Conservation (phyloP, 2,329 filamentous ascomycete species). For the Xylaria multiplex region DNA sequence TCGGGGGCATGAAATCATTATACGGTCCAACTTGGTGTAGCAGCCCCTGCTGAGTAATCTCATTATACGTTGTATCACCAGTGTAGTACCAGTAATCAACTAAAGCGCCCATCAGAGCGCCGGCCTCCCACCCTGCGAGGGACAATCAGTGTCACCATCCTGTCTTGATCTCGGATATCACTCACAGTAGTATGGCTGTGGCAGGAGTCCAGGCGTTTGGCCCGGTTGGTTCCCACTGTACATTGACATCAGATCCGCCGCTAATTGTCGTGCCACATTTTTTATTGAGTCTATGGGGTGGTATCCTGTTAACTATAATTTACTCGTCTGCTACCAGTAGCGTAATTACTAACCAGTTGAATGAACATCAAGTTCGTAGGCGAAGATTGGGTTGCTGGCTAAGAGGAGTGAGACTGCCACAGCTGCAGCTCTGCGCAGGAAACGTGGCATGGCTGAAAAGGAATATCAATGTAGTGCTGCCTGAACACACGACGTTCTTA, state of each 20-base stretch:
- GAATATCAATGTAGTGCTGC: conserved; percentile 1
- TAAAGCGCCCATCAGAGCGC: conserved; percentile 75
- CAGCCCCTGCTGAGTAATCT: conserved; percentile 72
- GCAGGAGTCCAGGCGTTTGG: conserved; percentile 61
- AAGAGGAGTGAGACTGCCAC: conserved; percentile 33
- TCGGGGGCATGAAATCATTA: conserved; percentile 80
- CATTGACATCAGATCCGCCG: conserved; percentile 61
- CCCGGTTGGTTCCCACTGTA: conserved; percentile 62
- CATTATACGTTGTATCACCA: conserved; percentile 76
- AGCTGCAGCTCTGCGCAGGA: conserved; percentile 38
- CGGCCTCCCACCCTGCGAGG: conserved; percentile 74
- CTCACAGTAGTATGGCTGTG: conserved; percentile 65
- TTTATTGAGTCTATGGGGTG: conserved; percentile 60
- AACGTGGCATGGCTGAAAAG: conserved; percentile 38
- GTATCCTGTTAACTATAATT: conserved; percentile 21
- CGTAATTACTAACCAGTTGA: conserved; percentile 42
- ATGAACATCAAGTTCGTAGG: conserved; percentile 45
- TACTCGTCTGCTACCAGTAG: background rate
- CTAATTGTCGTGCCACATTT: conserved; percentile 60
- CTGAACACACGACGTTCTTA: background rate
- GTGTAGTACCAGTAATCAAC: conserved; percentile 90
- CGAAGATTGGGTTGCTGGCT: conserved; percentile 14
- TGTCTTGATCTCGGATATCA: background rate
- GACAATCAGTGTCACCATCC: conserved; percentile 23
- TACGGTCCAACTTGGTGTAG: conserved; percentile 78